phyloP scores from a whole-genome alignment of 805 yeast genomes.

The Wickerhamiella shivajii region DNA sequence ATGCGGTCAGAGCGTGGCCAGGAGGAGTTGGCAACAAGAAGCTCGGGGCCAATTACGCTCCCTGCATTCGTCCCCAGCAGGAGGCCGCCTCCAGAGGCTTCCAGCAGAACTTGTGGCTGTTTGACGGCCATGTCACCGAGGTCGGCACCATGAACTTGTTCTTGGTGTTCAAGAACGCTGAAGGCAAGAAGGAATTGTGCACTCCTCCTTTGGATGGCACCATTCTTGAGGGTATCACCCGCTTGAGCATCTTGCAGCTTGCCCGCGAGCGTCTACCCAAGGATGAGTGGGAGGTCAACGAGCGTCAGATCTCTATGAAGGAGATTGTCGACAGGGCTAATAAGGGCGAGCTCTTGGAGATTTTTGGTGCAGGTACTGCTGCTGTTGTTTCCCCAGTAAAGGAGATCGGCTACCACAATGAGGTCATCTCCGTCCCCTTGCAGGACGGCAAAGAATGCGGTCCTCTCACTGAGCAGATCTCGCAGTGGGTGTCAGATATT shows the following conservation, averaged over 20 bases:
- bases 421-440: constrained; percentile 63
- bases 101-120: constrained; percentile 93
- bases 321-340: constrained; percentile 69
- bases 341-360: constrained; percentile 78
- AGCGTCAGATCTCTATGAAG: constrained; percentile 66
- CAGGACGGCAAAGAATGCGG: constrained; percentile 58
- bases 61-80: constrained; percentile 79
- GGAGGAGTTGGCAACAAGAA: constrained; percentile 96
- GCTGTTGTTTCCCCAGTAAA: constrained; percentile 91
- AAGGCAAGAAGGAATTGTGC: constrained; percentile 77
- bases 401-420: constrained; percentile 66
- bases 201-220: constrained; percentile 98
- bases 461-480: constrained; percentile 53
- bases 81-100: constrained; percentile 85
- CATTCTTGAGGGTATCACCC: constrained; percentile 89
- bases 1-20: constrained; percentile 98
- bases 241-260: constrained; percentile 70
- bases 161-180: constrained; percentile 63
- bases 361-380: constrained; percentile 96
- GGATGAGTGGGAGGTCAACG: constrained; percentile 67
- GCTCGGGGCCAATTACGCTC: constrained; percentile 96
- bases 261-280: constrained; percentile 63
- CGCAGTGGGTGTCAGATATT: constrained; percentile 73
- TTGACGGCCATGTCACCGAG: constrained; percentile 78
- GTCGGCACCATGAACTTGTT: constrained; percentile 97